phyloP scores from a whole-genome alignment of 169 alveolate genomes.

The Plasmodium vivax region DNA sequence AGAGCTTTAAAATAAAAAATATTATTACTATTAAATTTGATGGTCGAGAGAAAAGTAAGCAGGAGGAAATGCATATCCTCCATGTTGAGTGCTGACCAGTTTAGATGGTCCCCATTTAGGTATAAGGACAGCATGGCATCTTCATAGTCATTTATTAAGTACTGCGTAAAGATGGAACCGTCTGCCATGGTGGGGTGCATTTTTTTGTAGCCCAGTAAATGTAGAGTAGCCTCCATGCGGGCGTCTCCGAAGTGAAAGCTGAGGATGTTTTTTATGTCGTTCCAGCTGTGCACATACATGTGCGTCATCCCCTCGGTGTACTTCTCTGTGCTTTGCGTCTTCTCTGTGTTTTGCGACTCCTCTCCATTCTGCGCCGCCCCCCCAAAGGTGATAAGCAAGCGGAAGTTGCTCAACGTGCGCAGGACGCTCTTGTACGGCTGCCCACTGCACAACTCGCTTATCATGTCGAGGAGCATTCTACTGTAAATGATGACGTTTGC shows the following conservation, averaged over 20 bases:
- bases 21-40: slow-evolving; percentile 58
- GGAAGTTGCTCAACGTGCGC: slow-evolving; percentile 7
- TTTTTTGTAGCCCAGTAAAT: slow-evolving; percentile 50
- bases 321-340: background rate
- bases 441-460: slow-evolving; percentile 17
- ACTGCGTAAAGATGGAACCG: slow-evolving; percentile 14
- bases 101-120: slow-evolving; percentile 3
- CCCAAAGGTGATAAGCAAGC: slow-evolving; percentile 35
- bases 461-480: slow-evolving; percentile 41
- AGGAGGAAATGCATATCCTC: slow-evolving; percentile 11
- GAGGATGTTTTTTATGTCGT: slow-evolving; percentile 36
- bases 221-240: slow-evolving; percentile 25
- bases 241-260: slow-evolving; percentile 20
- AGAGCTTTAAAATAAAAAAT: slow-evolving; percentile 37
- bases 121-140: slow-evolving; percentile 49
- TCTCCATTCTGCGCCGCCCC: background rate
- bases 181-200: slow-evolving; percentile 11
- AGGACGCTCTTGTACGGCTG: background rate
- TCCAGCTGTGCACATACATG: slow-evolving; percentile 41
- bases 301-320: background rate
- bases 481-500: slow-evolving; percentile 28
- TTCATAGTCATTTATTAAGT: slow-evolving; percentile 44
- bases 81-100: slow-evolving; percentile 19
- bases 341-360: background rate
- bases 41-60: slow-evolving; percentile 12